Evolutionary conservation across 2,329 filamentous ascomycete genomes (phyloP).

Genomic region (Bipolaris gigantea): DNA sequence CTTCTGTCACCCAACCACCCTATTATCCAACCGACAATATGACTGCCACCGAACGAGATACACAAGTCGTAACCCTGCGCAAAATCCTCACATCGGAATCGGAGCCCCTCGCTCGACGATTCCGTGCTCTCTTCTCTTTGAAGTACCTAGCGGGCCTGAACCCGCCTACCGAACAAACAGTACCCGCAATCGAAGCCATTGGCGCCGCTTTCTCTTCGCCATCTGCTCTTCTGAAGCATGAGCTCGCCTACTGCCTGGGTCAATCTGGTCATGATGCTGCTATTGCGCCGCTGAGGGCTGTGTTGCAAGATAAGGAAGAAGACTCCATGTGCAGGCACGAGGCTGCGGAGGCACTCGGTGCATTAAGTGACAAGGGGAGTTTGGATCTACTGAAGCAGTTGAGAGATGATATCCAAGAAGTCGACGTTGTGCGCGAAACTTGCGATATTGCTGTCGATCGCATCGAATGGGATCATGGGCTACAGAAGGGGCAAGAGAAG

Average conservation of each 20-base stretch:
- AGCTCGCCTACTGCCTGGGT: constrained; percentile 94
- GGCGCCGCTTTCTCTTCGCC: constrained; percentile 82
- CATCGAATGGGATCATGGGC: constrained; percentile 82
- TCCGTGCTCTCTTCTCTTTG: constrained; percentile 95
- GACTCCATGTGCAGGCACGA: constrained; percentile 96
- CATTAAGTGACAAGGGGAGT: constrained; percentile 74
- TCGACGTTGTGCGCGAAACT: constrained; percentile 84
- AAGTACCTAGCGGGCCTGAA: constrained; percentile 82
- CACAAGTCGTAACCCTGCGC: constrained; percentile 66
- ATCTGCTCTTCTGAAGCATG: constrained; percentile 91
- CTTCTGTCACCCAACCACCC: background rate
- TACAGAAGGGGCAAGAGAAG: constrained; percentile 66
- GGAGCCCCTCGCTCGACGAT: constrained; percentile 82
- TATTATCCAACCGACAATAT: constrained; percentile 19
- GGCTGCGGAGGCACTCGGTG: constrained; percentile 91
- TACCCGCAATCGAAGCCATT: constrained; percentile 75
- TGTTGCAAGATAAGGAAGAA: constrained; percentile 77
- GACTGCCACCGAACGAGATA: constrained; percentile 32
- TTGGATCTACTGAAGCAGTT: constrained; percentile 72
- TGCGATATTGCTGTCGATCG: constrained; percentile 95
- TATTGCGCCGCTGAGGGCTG: constrained; percentile 69
- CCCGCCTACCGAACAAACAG: constrained; percentile 58
- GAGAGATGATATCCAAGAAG: constrained; percentile 74
- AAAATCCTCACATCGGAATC: constrained; percentile 78
- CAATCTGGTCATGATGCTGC: constrained; percentile 81